phyloP scores from a whole-genome alignment of 371 early-diverging fungal genomes.

The Rhizopus arrhizus region DNA sequence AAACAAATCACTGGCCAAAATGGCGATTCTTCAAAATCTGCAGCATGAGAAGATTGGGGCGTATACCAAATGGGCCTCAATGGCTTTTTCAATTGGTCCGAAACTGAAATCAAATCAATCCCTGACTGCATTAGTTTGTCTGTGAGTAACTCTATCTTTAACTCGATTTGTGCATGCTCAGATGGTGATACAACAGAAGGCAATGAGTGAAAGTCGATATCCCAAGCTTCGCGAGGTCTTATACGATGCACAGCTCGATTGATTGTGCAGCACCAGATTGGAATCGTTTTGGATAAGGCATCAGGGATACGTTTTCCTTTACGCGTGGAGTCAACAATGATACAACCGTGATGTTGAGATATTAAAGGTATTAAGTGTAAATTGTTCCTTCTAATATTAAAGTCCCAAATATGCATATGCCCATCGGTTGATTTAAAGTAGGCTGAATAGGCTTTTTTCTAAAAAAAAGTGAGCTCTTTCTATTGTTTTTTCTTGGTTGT shows the following conservation, averaged over 20 bases:
- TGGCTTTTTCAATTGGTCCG: constrained; percentile 58
- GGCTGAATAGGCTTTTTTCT: constrained; percentile 64
- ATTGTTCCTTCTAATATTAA: constrained; percentile 78
- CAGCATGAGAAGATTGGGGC: constrained; percentile 55
- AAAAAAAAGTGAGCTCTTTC: background rate
- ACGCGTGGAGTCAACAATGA: constrained; percentile 87
- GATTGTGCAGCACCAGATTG: constrained; percentile 84
- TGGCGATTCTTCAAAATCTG: constrained; percentile 50
- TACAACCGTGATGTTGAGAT: constrained; percentile 60
- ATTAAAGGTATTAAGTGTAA: constrained; percentile 70
- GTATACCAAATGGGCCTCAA: constrained; percentile 83
- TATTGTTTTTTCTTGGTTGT: background rate
- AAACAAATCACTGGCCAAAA: constrained; percentile 75
- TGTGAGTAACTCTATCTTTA: constrained; percentile 61
- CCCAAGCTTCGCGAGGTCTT: constrained; percentile 45
- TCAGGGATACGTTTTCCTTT: constrained; percentile 86
- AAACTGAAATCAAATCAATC: constrained; percentile 53
- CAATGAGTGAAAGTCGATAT: constrained; percentile 62
- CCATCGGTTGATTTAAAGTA: constrained; percentile 94
- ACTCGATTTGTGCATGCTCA: constrained; percentile 73
- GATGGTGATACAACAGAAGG: constrained; percentile 69
- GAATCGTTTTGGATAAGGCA: constrained; percentile 81
- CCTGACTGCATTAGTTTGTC: constrained; percentile 58
- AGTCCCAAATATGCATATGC: constrained; percentile 83
- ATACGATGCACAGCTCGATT: constrained; percentile 53